A percentile compares a stretch with the other conserved stretches of the same genome.
phyloP scores from a whole-genome alignment of 768 basidiomycete genomes.

The Cubamyces sp. region DNA sequence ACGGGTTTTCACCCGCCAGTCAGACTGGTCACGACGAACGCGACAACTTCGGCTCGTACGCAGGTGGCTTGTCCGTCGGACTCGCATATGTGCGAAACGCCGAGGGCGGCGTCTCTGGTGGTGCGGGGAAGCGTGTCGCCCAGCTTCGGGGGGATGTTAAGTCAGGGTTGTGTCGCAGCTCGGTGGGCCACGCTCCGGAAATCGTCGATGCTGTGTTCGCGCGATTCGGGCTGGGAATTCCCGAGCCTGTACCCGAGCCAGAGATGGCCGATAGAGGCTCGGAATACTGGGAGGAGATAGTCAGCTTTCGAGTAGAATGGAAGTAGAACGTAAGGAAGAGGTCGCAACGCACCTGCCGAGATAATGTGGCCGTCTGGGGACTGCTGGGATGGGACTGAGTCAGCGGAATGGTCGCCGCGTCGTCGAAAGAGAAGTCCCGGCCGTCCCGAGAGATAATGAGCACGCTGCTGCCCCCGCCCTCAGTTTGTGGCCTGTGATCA shows the following conservation, averaged over 20 bases:
- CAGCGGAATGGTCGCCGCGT: conserved; percentile 8
- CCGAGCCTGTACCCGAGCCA: conserved; percentile 2
- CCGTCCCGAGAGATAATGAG: conserved; percentile 21
- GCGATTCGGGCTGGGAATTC: conserved; percentile 15
- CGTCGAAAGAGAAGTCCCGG: conserved; percentile 17
- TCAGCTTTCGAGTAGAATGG: too few relatives aligned
- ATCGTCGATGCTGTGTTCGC: conserved; percentile 23
- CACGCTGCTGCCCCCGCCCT: conserved; percentile 8
- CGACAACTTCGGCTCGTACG: not conserved
- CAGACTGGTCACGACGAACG: not conserved
- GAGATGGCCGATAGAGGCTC: not conserved
- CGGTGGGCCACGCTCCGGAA: conserved; percentile 21
- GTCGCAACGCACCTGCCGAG: conserved; percentile 6
- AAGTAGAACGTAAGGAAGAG: not conserved
- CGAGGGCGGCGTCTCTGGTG: conserved; percentile 2
- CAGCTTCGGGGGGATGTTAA: conserved; percentile 18
- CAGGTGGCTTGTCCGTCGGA: not conserved
- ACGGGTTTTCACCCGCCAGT: too few relatives aligned
- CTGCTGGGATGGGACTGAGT: not conserved
- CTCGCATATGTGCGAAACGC: not conserved
- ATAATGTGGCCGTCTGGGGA: not conserved
- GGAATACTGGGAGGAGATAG: not conserved
- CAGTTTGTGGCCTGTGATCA: not conserved
- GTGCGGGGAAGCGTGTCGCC: conserved; percentile 17
- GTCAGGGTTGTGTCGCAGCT: conserved; percentile 24